A percentile compares a stretch with the other conserved stretches of the same genome.
These are phyloP conservation scores for Haplosporangium gracile DNA, from an alignment of 192 early-diverging fungal genomes.

Conservation along the genomic window DNA sequence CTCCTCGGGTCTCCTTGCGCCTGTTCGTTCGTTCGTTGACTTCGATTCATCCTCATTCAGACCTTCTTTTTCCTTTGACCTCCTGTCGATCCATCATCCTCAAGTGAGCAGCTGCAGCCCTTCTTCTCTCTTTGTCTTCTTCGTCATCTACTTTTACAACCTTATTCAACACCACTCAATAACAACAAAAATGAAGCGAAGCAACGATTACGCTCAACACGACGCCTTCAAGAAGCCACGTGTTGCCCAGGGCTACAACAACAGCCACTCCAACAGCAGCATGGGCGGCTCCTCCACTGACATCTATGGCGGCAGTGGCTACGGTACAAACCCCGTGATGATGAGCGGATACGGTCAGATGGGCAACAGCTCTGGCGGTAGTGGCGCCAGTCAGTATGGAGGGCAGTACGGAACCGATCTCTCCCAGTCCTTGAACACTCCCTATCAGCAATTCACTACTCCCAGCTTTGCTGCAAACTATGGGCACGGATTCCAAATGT, in stretches of 20 bases:
- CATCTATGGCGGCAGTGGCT: constrained; percentile 35
- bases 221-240: constrained; percentile 72
- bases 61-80: background rate
- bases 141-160: background rate
- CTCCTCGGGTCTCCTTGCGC: background rate
- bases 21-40: constrained; percentile 16
- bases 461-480: constrained; percentile 34
- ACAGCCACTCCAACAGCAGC: constrained; percentile 20
- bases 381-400: constrained; percentile 39
- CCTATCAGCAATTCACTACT: constrained; percentile 52
- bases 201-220: constrained; percentile 70
- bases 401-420: constrained; percentile 37
- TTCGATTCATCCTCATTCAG: background rate
- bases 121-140: background rate
- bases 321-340: constrained; percentile 58
- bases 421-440: constrained; percentile 22
- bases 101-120: background rate
- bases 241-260: constrained; percentile 62
- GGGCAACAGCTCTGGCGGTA: constrained; percentile 8
- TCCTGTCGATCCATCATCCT: background rate
- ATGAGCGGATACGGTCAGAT: constrained; percentile 54
- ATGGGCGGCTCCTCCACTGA: constrained; percentile 38
- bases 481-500: constrained; percentile 35
- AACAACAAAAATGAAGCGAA: constrained; percentile 65
- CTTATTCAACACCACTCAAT: background rate